Base-by-base conservation (phyloP, 2,329 filamentous ascomycete species). In the Colletotrichum tropicale region DNA sequence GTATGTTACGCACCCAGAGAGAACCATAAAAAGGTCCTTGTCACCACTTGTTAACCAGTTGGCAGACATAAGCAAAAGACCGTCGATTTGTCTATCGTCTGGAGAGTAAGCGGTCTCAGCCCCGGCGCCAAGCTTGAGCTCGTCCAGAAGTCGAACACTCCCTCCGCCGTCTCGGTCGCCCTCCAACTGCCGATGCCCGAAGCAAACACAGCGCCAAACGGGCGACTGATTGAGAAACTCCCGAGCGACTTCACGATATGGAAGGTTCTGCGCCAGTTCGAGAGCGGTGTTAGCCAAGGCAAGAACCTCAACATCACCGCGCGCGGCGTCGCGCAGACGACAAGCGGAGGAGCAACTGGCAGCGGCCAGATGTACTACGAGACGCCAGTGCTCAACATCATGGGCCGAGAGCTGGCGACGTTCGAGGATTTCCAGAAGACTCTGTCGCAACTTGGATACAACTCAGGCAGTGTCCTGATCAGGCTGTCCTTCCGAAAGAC, bases 71-170 rank as follows among this genome's bases (percentile, higher is more conserved):
- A 95, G 83, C 94, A 96, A 84, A 98, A 96, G 82, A 89, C 92
- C 38, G 88, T 99, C 74, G 96, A 98, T 81, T 90, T 99, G 10
- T 96, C 96, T 8, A 90, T 95, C 71, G 94, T 95, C 56, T 95
- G 96, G 83, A 93, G 96, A 64, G 92, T 96, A 32, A 94, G 96
- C 7, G 95, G 96, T 66, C 93, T 99, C 8, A 89, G 91, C 15
- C 91, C 95, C 48, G 97, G 97, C 77, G 96, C 97, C 75, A 98
- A 98, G 82, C 92, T 99, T 74, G 96, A 98, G 82, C 94, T 99
- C 66, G 94, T 98, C 26, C 93, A 95, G 82, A 93, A 94, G 75
- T 97, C 96, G 61, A 94, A 95, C 73, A 97, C 96, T 0, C 94
- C 96, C 1, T 93, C 95, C 3, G 94, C 94, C 64, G 94, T 99